A percentile compares a stretch with the other conserved stretches of the same genome.
phyloP scores from a whole-genome alignment of 2,329 filamentous ascomycete genomes.

The Ceratocystis huliohia region DNA sequence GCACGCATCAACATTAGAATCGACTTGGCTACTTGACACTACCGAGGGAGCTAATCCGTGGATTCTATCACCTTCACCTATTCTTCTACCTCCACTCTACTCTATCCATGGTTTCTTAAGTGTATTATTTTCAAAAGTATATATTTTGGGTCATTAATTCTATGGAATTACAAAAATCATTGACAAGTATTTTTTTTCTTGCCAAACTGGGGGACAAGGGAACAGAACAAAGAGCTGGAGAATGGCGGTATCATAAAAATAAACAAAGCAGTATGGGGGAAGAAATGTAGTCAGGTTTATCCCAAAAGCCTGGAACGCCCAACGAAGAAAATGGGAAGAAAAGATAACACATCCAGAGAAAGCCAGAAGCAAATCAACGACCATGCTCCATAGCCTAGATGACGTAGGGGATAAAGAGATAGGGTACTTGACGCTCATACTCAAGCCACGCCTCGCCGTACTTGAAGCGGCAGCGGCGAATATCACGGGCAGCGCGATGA shows the following conservation, averaged over 20 bases:
- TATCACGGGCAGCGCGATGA: constrained; percentile 65
- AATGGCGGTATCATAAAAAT: neutral
- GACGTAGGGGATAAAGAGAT: constrained; percentile 60
- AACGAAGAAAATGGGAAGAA: neutral
- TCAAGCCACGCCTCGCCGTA: constrained; percentile 73
- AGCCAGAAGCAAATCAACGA: neutral
- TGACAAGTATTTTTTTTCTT: neutral
- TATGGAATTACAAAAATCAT: neutral
- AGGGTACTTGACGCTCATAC: constrained; percentile 67
- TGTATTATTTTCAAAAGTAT: neutral
- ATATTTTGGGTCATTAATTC: neutral
- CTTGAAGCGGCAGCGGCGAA: constrained; percentile 61
- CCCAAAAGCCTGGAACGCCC: neutral
- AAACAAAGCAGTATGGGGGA: neutral
- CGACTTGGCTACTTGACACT: neutral
- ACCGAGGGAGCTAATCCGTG: too few species aligned
- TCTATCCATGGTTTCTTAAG: neutral
- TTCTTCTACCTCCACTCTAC: too few species aligned
- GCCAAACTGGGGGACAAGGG: neutral
- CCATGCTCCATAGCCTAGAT: constrained; percentile 3
- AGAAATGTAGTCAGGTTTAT: neutral
- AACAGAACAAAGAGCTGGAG: neutral
- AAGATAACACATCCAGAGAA: neutral
- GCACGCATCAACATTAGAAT: neutral
- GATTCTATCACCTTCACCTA: too few species aligned